Conservation (phyloP, 345 rosid species). For the Physaria fendleri region DNA sequence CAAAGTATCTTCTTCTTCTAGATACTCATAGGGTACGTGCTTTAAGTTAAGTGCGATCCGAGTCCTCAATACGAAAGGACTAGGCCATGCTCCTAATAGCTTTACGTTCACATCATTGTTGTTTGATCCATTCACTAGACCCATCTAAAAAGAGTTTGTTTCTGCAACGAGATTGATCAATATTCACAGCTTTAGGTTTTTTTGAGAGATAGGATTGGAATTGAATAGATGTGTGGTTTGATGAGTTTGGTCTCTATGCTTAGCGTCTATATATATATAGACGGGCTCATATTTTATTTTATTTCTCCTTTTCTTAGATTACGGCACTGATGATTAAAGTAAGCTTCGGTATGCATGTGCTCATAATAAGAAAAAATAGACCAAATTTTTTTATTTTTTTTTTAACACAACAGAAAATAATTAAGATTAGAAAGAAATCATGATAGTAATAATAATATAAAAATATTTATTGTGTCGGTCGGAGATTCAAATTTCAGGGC, state of each 20-base stretch:
- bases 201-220: background rate
- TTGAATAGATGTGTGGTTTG: conserved; percentile 6
- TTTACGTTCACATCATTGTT: conserved; percentile 35
- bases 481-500: no score
- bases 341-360: conserved; percentile 21
- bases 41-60: conserved; percentile 42
- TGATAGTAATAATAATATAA: no score
- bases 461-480: no score
- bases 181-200: background rate
- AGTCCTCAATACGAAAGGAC: conserved; percentile 71
- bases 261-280: conserved; percentile 9
- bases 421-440: no score
- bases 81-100: conserved; percentile 71
- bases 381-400: no score
- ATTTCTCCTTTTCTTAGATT: conserved; percentile 6
- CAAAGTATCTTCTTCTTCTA: conserved; percentile 31
- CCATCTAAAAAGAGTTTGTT: no score
- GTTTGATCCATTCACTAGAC: conserved; percentile 8
- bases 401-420: no score
- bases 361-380: background rate
- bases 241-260: conserved; percentile 9
- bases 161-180: conserved; percentile 9
- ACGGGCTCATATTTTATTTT: background rate
- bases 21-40: conserved; percentile 25
- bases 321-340: conserved; percentile 23